Conservation (phyloP, 768 basidiomycete species). For the Stropharia rugosoannulata region DNA sequence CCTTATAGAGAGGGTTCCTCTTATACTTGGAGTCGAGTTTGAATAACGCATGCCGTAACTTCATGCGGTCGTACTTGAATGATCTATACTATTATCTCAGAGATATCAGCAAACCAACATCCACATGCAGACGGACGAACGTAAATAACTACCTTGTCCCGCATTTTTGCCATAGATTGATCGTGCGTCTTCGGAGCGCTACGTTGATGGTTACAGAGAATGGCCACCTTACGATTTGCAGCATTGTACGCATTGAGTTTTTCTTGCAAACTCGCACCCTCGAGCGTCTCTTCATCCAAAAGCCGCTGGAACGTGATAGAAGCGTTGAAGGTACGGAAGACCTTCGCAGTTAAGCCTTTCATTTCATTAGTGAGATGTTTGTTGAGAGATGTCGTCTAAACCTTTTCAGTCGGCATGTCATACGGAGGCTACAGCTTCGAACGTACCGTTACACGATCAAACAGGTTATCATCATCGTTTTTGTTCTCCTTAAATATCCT, state of each 20-base stretch:
- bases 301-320: conserved; percentile 94
- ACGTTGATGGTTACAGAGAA: conserved; percentile 98
- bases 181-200: conserved; percentile 91
- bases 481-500: conserved; percentile 96
- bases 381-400: conserved; percentile 80
- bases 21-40: conserved; percentile 74
- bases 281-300: conserved; percentile 63
- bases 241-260: conserved; percentile 97
- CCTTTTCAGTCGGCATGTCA: background rate
- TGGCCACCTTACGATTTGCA: conserved; percentile 95
- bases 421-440: background rate
- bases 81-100: conserved; percentile 60
- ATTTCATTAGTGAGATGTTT: conserved; percentile 92
- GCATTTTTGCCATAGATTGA: conserved; percentile 93
- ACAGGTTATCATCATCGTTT: conserved; percentile 81
- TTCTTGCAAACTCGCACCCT: conserved; percentile 81
- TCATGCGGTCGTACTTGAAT: conserved; percentile 97
- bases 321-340: conserved; percentile 99
- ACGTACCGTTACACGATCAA: conserved; percentile 92
- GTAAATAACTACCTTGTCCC: conserved; percentile 65
- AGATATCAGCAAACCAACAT: conserved; percentile 6
- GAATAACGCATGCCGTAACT: conserved; percentile 87
- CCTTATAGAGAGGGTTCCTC: conserved; percentile 75
- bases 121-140: background rate
- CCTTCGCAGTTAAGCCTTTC: conserved; percentile 98